Evolutionary conservation across 805 yeast genomes (phyloP), one percentile per base, ranked within the genome.

Genomic region (Lipomyces sp.): DNA sequence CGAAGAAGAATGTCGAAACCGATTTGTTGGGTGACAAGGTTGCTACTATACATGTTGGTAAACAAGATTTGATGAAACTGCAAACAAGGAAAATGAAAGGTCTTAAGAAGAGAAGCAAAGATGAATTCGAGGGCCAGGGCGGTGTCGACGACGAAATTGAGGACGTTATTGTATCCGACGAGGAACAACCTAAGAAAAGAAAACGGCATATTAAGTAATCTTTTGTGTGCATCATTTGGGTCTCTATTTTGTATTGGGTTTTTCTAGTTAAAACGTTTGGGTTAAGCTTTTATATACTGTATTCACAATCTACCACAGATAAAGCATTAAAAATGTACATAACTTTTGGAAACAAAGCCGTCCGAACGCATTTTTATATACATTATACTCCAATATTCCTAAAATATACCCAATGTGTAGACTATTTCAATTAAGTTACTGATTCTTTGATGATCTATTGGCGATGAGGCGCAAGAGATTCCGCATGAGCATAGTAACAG

Each of bases 31-130:
- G 99, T 81, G 99, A 95, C 79, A 92, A 94, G 86, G 84, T 95
- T 69, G 99, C 98, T 74, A 90, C 94, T 80, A 87, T 95, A 75
- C 99, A 95, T 77, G 90, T 95, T 79, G 98, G 97, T 80, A 88
- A 88, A 78, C 99, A 95, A 83, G 98, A 95, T 78, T 83, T 95
- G 78, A 83, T 85, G 76, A 88, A 88, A 78, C 79, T 95, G 77
- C 99, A 95, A 81, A 94, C 99, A 4, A 87, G 99, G 81, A 95
- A 95, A 87, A 92, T 95, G 97, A 95, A 95, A 84, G 99, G 99
- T 78, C 84, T 95, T 76, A 95, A 95, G 81, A 84, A 90, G 64
- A 86, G 85, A 77, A 88, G 83, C 60, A 86, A 81, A 53, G 80
- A 75, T 34, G 84, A 79, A 60, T 80, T 77, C 35, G 59, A 54